Evolutionary conservation across 306 rosid species (phyloP), one percentile per base, ranked within the genome.

Genomic region (Dryas alaskensis): DNA sequence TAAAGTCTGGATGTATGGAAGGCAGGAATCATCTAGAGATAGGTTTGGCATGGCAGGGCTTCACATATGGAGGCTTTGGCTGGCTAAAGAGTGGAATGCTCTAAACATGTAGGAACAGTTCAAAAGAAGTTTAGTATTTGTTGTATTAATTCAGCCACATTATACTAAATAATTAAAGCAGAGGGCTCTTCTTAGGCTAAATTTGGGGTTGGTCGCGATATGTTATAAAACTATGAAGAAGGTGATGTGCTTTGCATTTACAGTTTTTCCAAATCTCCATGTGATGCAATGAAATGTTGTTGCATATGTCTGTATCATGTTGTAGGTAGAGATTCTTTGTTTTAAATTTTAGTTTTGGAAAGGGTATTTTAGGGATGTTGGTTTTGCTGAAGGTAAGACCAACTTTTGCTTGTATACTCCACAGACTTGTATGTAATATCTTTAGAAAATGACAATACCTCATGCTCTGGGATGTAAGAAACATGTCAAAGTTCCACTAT

Each of bases 401-500:
- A 50, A 50, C 60, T 31, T 27, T 67, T 49, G 27, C 6, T 46
- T 47, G 8, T 67, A 25, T 25, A 47, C 37, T 19, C 10, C 10
- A 10, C 61, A 48, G 8, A 4, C 16, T 68, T 50, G 3, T 12
- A 37, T 51, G 14, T 69, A 39, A 39, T 10, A 52, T 53, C 37
- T 69, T 70, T 10, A 12, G 40, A 39, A 37, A n/a, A n/a, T 70
- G 50, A 52, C 53, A 55, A 71, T 42, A 7, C 8, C 12, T 57
- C 17, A 13, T 42, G 37, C 10, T n/a, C 5, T 54, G 40, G 52
- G 74, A 53, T 70, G 51, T 12, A 42, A 42, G 8, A 17, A 53
- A 10, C 63, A 53, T 53, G 8, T 55, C 65, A 74, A 65, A 62
- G 10, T 43, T 74, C 54, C 7, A 52, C n/a, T 31, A 19, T 76